These are phyloP conservation scores for Xylaria sp. DNA, from an alignment of 2,329 filamentous ascomycete genomes.

Conservation along the genomic window DNA sequence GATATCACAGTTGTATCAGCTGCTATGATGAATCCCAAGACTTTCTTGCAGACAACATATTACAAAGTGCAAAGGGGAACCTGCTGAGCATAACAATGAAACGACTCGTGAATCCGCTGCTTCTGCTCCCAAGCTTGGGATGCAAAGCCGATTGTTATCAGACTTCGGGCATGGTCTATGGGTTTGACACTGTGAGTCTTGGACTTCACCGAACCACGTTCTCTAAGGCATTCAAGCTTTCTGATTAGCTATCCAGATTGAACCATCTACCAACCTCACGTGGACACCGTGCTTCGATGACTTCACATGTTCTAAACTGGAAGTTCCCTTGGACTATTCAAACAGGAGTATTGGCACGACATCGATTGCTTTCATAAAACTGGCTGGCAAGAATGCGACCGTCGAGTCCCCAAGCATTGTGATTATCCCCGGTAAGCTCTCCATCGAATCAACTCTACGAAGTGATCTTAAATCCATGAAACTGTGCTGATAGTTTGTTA, in stretches of 20 bases:
- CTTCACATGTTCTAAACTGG: constrained; percentile 47
- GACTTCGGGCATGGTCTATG: constrained; percentile 41
- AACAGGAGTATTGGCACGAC: constrained; percentile 46
- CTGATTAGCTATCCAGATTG: constrained; percentile 42
- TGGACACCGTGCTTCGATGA: constrained; percentile 50
- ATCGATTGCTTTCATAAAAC: constrained; percentile 48
- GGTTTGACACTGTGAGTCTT: constrained; percentile 39
- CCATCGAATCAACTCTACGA: constrained; percentile 8
- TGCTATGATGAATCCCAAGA: constrained; percentile 21
- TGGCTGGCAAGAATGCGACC: constrained; percentile 49
- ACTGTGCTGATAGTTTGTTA: constrained; percentile 36
- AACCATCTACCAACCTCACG: constrained; percentile 48
- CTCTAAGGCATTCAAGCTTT: constrained; percentile 31
- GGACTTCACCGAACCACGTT: neutral
- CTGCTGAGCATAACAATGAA: constrained; percentile 25
- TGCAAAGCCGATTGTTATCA: constrained; percentile 39
- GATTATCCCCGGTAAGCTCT: constrained; percentile 45
- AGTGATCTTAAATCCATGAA: constrained; percentile 4
- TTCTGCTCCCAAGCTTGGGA: constrained; percentile 41
- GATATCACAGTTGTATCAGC: constrained; percentile 28
- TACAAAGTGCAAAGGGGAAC: constrained; percentile 4
- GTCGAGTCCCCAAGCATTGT: constrained; percentile 46
- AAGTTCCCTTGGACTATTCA: constrained; percentile 50
- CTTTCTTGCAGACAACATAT: constrained; percentile 23
- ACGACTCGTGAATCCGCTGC: constrained; percentile 30